These are phyloP conservation scores for Turritis glabra DNA, from an alignment of 345 rosid genomes.

Conservation along the genomic window DNA sequence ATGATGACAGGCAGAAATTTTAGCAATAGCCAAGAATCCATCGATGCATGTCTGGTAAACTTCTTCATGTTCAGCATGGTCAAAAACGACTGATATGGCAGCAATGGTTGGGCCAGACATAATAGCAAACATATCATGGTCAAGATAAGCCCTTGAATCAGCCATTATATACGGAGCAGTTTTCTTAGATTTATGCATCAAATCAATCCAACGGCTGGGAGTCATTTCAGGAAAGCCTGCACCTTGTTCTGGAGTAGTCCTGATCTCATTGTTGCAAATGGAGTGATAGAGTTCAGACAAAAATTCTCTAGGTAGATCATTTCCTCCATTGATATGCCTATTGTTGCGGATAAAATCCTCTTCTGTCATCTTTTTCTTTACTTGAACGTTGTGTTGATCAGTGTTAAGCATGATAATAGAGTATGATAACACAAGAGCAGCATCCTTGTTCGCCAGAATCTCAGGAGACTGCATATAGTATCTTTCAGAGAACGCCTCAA, in stretches of 20 bases:
- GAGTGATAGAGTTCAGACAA: conserved; percentile 83
- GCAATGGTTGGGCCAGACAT: conserved; percentile 99
- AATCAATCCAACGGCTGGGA: conserved; percentile 99
- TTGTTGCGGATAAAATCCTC: conserved; percentile 96
- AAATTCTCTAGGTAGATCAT: conserved; percentile 84
- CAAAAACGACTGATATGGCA: conserved; percentile 97
- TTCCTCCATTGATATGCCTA: conserved; percentile 92
- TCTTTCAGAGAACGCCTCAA: conserved; percentile 97
- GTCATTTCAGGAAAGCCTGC: conserved; percentile 92
- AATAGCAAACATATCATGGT: conserved; percentile 97
- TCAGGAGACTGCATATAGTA: conserved; percentile 94
- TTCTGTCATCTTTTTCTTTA: conserved; percentile 98
- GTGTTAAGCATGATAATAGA: conserved; percentile 98
- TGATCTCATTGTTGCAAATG: conserved; percentile 96
- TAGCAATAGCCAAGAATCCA: conserved; percentile 96
- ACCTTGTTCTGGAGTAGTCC: conserved; percentile 96
- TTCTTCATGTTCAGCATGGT: conserved; percentile 96
- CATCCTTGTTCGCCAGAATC: conserved; percentile 92
- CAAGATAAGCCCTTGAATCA: conserved; percentile 85
- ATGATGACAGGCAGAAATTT: conserved; percentile 97
- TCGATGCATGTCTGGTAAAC: conserved; percentile 95
- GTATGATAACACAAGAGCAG: conserved; percentile 90
- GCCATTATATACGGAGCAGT: conserved; percentile 80
- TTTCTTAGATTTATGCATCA: conserved; percentile 95
- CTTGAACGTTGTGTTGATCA: conserved; percentile 96